Evolutionary conservation across 2,329 filamentous ascomycete genomes (phyloP), one percentile per base, ranked within the genome.

Genomic region (Paecilomyces sp.): DNA sequence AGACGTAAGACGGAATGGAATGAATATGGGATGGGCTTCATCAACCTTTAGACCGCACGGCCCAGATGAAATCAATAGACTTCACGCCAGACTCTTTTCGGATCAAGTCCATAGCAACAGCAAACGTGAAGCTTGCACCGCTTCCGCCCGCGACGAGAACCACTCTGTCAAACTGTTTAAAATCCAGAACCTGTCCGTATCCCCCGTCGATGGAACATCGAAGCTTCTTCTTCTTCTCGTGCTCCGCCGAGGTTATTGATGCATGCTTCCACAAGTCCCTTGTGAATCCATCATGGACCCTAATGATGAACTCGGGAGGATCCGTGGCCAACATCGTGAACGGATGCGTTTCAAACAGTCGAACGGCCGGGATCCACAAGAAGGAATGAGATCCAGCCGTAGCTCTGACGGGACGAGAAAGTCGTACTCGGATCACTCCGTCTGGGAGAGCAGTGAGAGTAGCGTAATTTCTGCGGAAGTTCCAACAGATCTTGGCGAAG

Each of bases 341-440:
- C 1, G 63, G 65, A 62, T 89, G 86, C 1, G 82, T 85, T 70
- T 88, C 83, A 18, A 82, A 73, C 1, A 75, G 64, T 9, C 85
- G 80, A 55, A 88, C 78, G 3, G 74, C 74, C 0, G 86, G 86
- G 6, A 88, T 80, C 84, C 84, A 88, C 31, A 88, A 70, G 66
- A 86, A 88, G 64, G 83, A 84, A 67, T 89, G 86, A 62, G 83
- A 82, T 1, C 85, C 85, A 0, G 85, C 79, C 1, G 73, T 69
- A 1, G 80, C 80, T 2, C 73, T 70, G 0, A 76, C 61, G 0
- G 80, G 79, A 2, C 79, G 77, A 68, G 83, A 82, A 33, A 87
- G 72, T 0, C 79, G 76, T n/a, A 86, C 77, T 41, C 82, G 80
- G 18, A 83, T 85, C 55, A 79, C 83, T 3, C 82, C 80, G 58